phyloP scores from a whole-genome alignment of 2,329 filamentous ascomycete genomes.

The Mycogone perniciosa region DNA sequence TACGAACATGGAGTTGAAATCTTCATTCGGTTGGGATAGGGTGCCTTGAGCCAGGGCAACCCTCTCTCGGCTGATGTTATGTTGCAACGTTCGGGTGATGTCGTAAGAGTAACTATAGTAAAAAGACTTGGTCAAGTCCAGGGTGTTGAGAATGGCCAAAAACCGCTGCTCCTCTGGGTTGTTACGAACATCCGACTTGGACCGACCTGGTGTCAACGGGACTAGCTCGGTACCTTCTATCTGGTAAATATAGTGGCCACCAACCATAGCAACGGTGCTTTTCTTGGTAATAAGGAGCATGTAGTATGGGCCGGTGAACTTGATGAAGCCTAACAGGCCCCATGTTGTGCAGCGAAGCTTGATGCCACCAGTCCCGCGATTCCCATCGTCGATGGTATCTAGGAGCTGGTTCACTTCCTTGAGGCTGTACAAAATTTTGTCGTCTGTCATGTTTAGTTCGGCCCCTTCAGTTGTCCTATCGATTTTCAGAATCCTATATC shows the following conservation, averaged over 20 bases:
- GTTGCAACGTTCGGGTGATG: slow-evolving; percentile 83
- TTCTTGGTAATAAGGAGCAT: slow-evolving; percentile 96
- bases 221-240: slow-evolving; percentile 90
- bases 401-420: slow-evolving; percentile 90
- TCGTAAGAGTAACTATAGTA: slow-evolving; percentile 99
- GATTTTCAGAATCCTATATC: slow-evolving; percentile 90
- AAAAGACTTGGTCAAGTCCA: slow-evolving; percentile 86
- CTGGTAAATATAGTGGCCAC: slow-evolving; percentile 93
- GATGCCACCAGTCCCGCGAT: slow-evolving; percentile 82
- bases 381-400: slow-evolving; percentile 91
- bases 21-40: slow-evolving; percentile 50
- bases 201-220: slow-evolving; percentile 70
- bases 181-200: slow-evolving; percentile 70
- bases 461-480: slow-evolving; percentile 74
- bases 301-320: slow-evolving; percentile 93
- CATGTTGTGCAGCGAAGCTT: slow-evolving; percentile 85
- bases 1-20: slow-evolving; percentile 93
- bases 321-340: slow-evolving; percentile 91
- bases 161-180: slow-evolving; percentile 79
- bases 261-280: slow-evolving; percentile 91
- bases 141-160: slow-evolving; percentile 78
- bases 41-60: slow-evolving; percentile 60
- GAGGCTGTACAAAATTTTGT: slow-evolving; percentile 90
- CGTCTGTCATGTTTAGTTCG: slow-evolving; percentile 80
- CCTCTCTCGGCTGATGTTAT: slow-evolving; percentile 82